Percentiles rank a stretch among this genome's conserved stretches.
phyloP scores from a whole-genome alignment of 2,329 filamentous ascomycete genomes.

The Lasiodiplodia hormozganensis region DNA sequence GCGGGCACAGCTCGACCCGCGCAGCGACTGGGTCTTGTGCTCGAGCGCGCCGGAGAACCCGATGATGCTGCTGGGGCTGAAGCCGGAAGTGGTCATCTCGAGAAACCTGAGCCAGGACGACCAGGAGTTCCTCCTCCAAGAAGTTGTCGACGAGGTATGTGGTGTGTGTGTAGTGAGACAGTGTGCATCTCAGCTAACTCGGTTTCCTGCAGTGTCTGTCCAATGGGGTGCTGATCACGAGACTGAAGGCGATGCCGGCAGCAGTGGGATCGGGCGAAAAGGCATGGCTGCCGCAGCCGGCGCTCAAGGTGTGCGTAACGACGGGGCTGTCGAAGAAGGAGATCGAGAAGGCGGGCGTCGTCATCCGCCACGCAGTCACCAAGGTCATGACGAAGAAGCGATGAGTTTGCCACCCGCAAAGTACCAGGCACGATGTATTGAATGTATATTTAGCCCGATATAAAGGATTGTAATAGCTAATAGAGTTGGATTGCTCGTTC shows the following conservation, averaged over 20 bases:
- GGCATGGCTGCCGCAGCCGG: conserved; percentile 73
- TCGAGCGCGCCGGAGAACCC: conserved; percentile 86
- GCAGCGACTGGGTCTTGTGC: conserved; percentile 90
- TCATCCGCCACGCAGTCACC: conserved; percentile 89
- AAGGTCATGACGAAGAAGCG: conserved; percentile 73
- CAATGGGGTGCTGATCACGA: conserved; percentile 88
- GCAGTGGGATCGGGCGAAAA: conserved; percentile 69
- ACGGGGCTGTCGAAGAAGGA: conserved; percentile 91
- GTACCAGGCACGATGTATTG: not conserved
- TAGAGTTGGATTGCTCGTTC: conserved; percentile 7
- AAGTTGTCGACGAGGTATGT: conserved; percentile 93
- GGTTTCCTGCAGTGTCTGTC: conserved; percentile 67
- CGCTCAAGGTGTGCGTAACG: conserved; percentile 90
- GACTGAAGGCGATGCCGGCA: conserved; percentile 77
- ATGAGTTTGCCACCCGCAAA: not conserved
- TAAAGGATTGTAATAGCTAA: conserved; percentile 24
- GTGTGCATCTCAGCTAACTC: conserved; percentile 31
- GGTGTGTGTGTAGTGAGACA: conserved; percentile 28
- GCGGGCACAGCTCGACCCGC: conserved; percentile 85
- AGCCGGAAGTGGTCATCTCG: conserved; percentile 78
- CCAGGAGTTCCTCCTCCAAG: conserved; percentile 84
- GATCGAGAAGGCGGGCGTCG: conserved; percentile 89
- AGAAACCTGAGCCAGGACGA: conserved; percentile 74
- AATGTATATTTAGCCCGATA: conserved; percentile 17
- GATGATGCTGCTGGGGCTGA: conserved; percentile 81